phyloP scores from a whole-genome alignment of 2,329 filamentous ascomycete species.

The Dothidotthia symphoricarpi region DNA sequence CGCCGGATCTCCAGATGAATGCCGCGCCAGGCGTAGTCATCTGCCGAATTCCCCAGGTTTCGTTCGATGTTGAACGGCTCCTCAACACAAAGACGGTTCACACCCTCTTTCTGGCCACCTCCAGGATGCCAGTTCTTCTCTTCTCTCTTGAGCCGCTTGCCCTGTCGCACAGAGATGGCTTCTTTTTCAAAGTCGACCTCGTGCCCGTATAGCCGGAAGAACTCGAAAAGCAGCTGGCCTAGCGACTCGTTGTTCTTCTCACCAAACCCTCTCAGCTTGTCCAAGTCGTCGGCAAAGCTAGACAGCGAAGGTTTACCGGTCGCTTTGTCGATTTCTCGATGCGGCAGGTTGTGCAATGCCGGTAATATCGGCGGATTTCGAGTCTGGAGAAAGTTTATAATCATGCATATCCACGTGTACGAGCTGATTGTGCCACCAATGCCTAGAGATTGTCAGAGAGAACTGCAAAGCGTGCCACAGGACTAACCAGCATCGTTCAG shows the following conservation, averaged over 20 bases:
- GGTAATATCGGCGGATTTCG: conserved; percentile 81
- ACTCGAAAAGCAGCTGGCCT: conserved; percentile 86
- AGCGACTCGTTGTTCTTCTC: conserved; percentile 75
- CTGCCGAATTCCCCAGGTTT: conserved; percentile 93
- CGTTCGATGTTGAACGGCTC: conserved; percentile 90
- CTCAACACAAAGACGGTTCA: conserved; percentile 85
- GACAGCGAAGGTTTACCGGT: conserved; percentile 62
- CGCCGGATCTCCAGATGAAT: conserved; percentile 85
- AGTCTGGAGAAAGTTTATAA: conserved; percentile 92
- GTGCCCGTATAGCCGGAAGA: conserved; percentile 92
- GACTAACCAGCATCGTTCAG: conserved; percentile 91
- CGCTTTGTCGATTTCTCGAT: conserved; percentile 59
- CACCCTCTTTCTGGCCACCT: conserved; percentile 48
- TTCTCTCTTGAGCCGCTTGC: conserved; percentile 72
- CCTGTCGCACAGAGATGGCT: conserved; percentile 81
- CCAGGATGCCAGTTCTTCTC: conserved; percentile 84
- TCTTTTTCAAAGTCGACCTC: conserved; percentile 86
- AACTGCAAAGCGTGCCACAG: conserved; percentile 9
- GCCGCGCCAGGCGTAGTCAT: conserved; percentile 89
- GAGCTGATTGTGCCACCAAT: conserved; percentile 90
- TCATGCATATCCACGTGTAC: conserved; percentile 99
- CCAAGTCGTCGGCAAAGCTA: conserved; percentile 83
- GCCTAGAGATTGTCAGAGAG: conserved; percentile 52
- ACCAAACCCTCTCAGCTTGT: conserved; percentile 71
- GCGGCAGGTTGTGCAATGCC: conserved; percentile 72